A percentile compares a stretch with the other conserved stretches of the same genome.
Evolutionary conservation across 106 monocot genomes (phyloP).

Genomic region (Triglochin maritima): DNA sequence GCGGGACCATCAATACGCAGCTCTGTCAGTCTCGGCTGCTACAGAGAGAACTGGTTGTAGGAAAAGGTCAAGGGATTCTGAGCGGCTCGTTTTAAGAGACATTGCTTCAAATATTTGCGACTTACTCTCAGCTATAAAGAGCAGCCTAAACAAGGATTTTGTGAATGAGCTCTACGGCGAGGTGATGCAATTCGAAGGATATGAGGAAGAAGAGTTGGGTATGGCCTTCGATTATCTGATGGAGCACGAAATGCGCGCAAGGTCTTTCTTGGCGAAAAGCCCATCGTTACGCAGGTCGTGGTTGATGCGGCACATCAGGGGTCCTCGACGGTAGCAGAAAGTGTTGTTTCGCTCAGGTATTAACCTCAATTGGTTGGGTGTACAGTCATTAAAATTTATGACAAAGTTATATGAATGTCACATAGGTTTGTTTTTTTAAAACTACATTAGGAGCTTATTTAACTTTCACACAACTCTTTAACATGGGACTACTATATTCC

Average conservation of each 20-base stretch:
- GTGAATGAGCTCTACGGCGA: neutral
- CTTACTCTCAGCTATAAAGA: neutral
- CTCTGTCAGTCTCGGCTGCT: neutral
- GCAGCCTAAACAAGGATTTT: neutral
- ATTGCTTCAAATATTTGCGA: neutral
- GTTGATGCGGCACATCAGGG: neutral
- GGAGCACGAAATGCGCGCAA: neutral
- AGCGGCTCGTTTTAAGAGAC: neutral
- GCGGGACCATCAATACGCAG: neutral
- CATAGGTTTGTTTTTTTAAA: too few relatives aligned
- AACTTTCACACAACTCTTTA: too few relatives aligned
- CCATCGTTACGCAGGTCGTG: neutral
- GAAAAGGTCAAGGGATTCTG: neutral
- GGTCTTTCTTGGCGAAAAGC: constrained; percentile 3
- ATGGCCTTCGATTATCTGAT: constrained; percentile 5
- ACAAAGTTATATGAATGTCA: too few relatives aligned
- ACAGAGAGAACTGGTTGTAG: neutral
- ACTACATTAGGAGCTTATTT: too few relatives aligned
- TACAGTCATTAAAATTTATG: too few relatives aligned
- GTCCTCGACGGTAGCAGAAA: neutral
- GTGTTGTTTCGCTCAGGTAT: too few relatives aligned
- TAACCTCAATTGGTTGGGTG: too few relatives aligned
- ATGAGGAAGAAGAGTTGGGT: neutral
- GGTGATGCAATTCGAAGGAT: constrained; percentile 7
- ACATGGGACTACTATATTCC: too few relatives aligned